Base-by-base conservation (phyloP, 495 filamentous ascomycete genomes). In the Polyplosphaeria fusca region DNA sequence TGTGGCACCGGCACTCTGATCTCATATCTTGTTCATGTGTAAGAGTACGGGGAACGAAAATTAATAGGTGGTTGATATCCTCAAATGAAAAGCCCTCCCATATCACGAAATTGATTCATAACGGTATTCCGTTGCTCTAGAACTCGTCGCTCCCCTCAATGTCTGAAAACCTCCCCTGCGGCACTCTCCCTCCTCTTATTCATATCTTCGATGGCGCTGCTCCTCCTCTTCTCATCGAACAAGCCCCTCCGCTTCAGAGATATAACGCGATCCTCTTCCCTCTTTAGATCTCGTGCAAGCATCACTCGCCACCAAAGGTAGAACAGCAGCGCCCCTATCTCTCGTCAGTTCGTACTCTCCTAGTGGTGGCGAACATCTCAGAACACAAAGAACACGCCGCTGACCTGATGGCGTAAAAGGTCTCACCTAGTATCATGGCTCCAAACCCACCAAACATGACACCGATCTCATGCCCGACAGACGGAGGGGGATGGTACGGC, bases 171-270 rank as follows among this genome's bases (percentile, higher is more conserved):
- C n/a, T n/a, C n/a, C n/a, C n/a, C n/a, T n/a, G n/a, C n/a, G n/a
- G n/a, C n/a, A n/a, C n/a, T 14, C 30, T 35, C 14, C 30, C 30
- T 35, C 30, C 30, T 35, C 30, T 35, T 35, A 35, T 35, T 35
- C 14, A 35, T 7, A 25, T 54, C 38, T 37, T 32, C 41, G 30
- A 24, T 4, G 5, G 4, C 5, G n/a, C n/a, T n/a, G n/a, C 13
- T 35, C 16, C 23, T 45, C 24, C 16, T 30, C 46, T 57, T 24
- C 22, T 52, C 30, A 42, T 46, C 61, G 4, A 47, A 54, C 41
- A 64, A 63, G n/a, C 46, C 53, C 19, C 22, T 65, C 25, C 58
- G 53, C 27, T 49, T 63, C 18, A 60, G 55, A 2, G 45, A 46
- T 5, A 44, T 60, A 9, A 65, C 54, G 22, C 54, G 61, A 18